These are phyloP conservation scores for Fraxinus sp. DNA, from an alignment of 305 asterid species.

Conservation along the genomic window DNA sequence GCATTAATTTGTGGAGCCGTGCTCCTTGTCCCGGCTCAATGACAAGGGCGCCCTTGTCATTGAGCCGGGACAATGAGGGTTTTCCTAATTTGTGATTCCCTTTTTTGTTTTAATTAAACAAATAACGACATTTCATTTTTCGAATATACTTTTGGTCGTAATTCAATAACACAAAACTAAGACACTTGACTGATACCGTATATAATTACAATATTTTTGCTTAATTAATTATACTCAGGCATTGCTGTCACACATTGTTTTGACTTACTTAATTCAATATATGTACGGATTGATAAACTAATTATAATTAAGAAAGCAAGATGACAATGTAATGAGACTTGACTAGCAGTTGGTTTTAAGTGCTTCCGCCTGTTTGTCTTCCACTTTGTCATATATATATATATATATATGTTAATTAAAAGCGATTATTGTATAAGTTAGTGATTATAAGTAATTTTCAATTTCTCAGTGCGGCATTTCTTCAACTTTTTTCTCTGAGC, in stretches of 20 bases:
- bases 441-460: constrained; percentile 39
- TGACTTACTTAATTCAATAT: constrained; percentile 34
- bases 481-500: neutral
- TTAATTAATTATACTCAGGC: neutral
- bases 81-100: neutral
- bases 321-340: neutral
- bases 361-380: constrained; percentile 47
- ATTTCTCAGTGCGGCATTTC: constrained; percentile 41
- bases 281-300: constrained; percentile 22
- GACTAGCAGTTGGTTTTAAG: constrained; percentile 13
- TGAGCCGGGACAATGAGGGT: too few relatives aligned
- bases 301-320: neutral
- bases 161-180: neutral
- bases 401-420: neutral
- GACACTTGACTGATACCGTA: neutral
- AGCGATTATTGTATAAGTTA: constrained; percentile 21
- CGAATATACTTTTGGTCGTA: neutral
- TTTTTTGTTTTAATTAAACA: neutral
- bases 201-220: neutral
- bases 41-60: too few relatives aligned
- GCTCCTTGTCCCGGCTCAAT: too few relatives aligned
- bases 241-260: constrained; percentile 31
- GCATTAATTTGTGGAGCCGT: neutral
- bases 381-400: constrained; percentile 51
- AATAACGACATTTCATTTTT: neutral